These are phyloP conservation scores for Phaseolus coccineus DNA, from an alignment of 331 rosid species.

Conservation along the genomic window DNA sequence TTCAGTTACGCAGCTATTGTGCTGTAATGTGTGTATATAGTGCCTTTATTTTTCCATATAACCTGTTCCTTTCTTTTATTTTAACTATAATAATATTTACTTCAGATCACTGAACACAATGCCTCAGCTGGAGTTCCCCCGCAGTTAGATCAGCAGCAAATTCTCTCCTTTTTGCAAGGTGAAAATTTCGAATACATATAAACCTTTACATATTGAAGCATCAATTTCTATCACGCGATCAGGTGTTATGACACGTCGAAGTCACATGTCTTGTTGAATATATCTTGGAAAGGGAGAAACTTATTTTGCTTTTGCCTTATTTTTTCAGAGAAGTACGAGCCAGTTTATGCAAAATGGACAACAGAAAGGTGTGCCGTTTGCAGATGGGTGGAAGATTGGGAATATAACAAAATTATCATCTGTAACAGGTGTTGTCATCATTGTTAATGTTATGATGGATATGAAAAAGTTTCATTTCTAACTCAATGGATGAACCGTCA, in stretches of 20 bases:
- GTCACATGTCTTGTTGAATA: conserved; percentile 25
- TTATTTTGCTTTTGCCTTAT: conserved; percentile 39
- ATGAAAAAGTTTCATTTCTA: conserved; percentile 17
- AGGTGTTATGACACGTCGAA: conserved; percentile 7
- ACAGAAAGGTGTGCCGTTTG: conserved; percentile 95
- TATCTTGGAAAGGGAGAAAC: conserved; percentile 34
- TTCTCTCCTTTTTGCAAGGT: conserved; percentile 77
- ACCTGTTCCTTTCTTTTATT: conserved; percentile 21
- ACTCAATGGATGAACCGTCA: conserved; percentile 26
- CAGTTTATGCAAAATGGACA: conserved; percentile 84
- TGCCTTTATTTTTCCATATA: conserved; percentile 20
- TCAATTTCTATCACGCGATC: conserved; percentile 6
- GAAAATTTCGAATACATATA: conserved; percentile 22
- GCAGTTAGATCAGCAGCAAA: conserved; percentile 64
- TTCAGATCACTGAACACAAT: conserved; percentile 74
- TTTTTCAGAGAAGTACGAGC: conserved; percentile 81
- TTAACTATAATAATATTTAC: conserved; percentile 32
- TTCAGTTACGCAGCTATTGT: conserved; percentile 27
- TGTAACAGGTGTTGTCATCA: conserved; percentile 79
- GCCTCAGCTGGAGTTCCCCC: conserved; percentile 49
- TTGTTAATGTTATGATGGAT: conserved; percentile 28
- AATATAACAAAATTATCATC: conserved; percentile 91
- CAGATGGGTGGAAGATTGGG: conserved; percentile 99
- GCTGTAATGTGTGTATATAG: conserved; percentile 1
- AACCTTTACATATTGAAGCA: conserved; percentile 33